A percentile compares a stretch with the other conserved stretches of the same genome.
phyloP scores from a whole-genome alignment of 2,329 filamentous ascomycete genomes.

The Pseudogymnoascus sp. region DNA sequence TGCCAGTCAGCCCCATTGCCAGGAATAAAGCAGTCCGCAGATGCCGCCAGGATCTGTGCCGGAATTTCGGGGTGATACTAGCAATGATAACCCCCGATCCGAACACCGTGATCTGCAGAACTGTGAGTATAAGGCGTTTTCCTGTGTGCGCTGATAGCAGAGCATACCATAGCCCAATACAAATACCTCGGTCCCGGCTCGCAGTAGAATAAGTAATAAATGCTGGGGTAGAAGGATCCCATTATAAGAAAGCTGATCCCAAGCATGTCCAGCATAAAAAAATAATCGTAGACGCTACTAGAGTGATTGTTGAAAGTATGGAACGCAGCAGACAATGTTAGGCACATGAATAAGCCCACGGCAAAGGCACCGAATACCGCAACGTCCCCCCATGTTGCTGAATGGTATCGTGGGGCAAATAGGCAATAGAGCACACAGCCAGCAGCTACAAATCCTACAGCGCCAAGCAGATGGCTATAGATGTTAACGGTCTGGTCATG shows the following conservation, averaged over 20 bases:
- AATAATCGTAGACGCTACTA: neutral
- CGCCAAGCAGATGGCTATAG: neutral
- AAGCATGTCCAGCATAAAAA: neutral
- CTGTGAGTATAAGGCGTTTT: neutral
- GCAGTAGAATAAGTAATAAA: neutral
- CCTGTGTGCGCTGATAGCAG: neutral
- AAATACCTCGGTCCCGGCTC: constrained; percentile 6
- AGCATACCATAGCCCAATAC: constrained; percentile 1
- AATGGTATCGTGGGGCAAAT: neutral
- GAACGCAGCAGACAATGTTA: neutral
- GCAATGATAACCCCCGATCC: neutral
- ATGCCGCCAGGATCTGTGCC: constrained; percentile 2
- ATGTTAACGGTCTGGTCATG: constrained; percentile 5
- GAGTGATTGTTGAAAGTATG: constrained; percentile 1
- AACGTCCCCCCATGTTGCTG: neutral
- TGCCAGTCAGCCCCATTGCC: constrained; percentile 1
- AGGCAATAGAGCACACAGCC: neutral
- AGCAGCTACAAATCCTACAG: neutral
- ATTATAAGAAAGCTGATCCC: neutral
- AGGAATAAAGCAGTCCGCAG: neutral
- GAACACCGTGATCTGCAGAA: constrained; percentile 5
- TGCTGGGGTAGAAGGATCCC: constrained; percentile 1
- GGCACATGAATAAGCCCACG: neutral
- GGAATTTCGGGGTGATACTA: constrained; percentile 4
- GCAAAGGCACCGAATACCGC: constrained; percentile 1